Evolutionary conservation across 2,329 filamentous ascomycete genomes (phyloP).

Genomic region (Diaporthe sp.): DNA sequence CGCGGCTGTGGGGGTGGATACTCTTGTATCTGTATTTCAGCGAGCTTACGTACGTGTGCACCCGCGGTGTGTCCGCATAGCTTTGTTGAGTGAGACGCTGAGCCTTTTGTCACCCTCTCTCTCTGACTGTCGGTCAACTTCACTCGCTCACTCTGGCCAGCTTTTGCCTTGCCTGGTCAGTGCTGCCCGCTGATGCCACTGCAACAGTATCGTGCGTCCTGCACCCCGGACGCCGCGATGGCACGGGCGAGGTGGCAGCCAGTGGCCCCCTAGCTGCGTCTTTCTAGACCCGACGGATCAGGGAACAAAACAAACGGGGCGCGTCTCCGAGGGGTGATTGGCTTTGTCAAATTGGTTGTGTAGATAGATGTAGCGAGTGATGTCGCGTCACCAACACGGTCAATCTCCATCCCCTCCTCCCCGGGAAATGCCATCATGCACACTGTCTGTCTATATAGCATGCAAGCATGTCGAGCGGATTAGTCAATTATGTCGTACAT

Average conservation of each 20-base stretch:
- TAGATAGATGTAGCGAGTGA: constrained; percentile 21
- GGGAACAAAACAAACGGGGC: not conserved
- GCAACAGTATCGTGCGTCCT: constrained; percentile 26
- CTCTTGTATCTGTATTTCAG: not conserved
- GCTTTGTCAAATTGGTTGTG: not conserved
- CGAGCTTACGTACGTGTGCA: constrained; percentile 21
- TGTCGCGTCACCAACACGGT: constrained; percentile 1
- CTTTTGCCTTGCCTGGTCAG: not conserved
- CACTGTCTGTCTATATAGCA: not conserved
- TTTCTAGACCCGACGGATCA: not conserved
- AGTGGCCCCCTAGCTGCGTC: not conserved
- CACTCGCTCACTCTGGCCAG: not conserved
- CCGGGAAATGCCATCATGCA: not conserved
- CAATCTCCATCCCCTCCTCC: not conserved
- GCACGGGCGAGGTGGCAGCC: constrained; percentile 4
- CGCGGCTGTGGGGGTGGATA: constrained; percentile 3
- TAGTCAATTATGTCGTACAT: not conserved
- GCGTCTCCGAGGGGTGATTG: not conserved
- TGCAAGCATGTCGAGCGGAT: not conserved
- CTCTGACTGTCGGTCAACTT: not conserved
- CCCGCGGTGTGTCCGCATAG: constrained; percentile 23
- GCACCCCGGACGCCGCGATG: constrained; percentile 26
- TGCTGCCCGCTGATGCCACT: not conserved
- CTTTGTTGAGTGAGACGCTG: constrained; percentile 34
- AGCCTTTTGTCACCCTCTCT: not conserved